Evolutionary conservation across 495 filamentous ascomycete species (phyloP).

Genomic region (Staphylotrichum longicolle): DNA sequence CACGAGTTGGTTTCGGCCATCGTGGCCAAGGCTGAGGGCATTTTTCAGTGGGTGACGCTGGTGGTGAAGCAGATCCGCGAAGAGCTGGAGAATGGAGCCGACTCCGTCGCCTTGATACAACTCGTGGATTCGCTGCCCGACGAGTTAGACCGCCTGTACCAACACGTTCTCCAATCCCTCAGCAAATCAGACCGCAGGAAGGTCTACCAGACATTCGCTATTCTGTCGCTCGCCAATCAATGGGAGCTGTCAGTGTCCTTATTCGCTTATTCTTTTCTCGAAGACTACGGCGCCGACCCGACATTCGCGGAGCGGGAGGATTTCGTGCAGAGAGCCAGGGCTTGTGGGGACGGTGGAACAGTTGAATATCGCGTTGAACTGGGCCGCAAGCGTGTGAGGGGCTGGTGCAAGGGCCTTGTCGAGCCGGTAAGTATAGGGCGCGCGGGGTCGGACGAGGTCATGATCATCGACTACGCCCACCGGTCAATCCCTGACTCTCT

Average conservation of each 20-base stretch:
- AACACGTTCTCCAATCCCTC: neutral
- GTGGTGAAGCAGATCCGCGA: neutral
- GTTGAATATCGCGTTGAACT: no score
- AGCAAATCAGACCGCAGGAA: neutral
- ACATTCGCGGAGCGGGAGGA: no score
- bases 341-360: no score
- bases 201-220: neutral
- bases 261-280: neutral
- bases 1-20: neutral
- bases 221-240: neutral
- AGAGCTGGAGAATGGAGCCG: neutral
- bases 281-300: no score
- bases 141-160: neutral
- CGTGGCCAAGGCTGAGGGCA: neutral
- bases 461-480: no score
- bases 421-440: no score
- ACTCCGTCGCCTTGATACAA: neutral
- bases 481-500: no score
- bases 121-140: neutral
- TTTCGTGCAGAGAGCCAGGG: no score
- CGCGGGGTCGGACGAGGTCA: no score
- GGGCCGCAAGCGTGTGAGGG: no score
- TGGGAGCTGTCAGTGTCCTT: neutral
- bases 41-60: constrained; percentile 14
- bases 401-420: no score